These are phyloP conservation scores for Claviceps africana DNA, from an alignment of 2,329 filamentous ascomycete species.

Conservation along the genomic window DNA sequence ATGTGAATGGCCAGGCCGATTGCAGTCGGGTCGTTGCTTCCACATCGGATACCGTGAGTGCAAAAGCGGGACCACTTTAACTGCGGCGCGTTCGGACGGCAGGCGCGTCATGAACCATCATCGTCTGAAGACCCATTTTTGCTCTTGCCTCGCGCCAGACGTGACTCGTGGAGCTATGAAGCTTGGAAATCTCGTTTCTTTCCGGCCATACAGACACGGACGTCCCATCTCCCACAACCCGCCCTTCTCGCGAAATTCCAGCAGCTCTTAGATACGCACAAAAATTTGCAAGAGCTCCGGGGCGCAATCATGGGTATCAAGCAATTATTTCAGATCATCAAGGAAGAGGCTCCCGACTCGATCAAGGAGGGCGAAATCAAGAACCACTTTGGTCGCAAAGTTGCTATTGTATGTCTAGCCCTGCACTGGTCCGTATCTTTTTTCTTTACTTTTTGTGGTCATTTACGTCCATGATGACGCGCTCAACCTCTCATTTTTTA, in stretches of 20 bases:
- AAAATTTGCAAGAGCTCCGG: background rate
- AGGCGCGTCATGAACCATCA: slow-evolving; percentile 2
- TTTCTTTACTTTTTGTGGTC: too few species aligned
- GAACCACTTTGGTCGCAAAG: slow-evolving; percentile 95
- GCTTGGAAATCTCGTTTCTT: background rate
- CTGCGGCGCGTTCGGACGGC: background rate
- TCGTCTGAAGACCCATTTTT: background rate
- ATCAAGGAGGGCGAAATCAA: slow-evolving; percentile 98
- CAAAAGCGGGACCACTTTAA: slow-evolving; percentile 10
- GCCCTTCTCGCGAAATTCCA: background rate
- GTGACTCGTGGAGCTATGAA: background rate
- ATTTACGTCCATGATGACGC: background rate
- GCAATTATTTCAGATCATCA: slow-evolving; percentile 68
- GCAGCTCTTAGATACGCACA: background rate
- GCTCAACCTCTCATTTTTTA: too few species aligned
- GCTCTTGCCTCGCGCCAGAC: background rate
- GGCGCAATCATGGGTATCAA: slow-evolving; percentile 45
- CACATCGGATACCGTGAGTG: background rate
- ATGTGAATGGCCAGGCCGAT: too few species aligned
- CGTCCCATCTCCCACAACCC: background rate
- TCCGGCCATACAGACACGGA: background rate
- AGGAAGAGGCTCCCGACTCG: slow-evolving; percentile 86
- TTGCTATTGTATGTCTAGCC: slow-evolving; percentile 65
- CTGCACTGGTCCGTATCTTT: background rate
- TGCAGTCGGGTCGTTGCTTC: too few species aligned